Conservation (phyloP, 2,329 filamentous ascomycete genomes). For the Penicillium sp. region DNA sequence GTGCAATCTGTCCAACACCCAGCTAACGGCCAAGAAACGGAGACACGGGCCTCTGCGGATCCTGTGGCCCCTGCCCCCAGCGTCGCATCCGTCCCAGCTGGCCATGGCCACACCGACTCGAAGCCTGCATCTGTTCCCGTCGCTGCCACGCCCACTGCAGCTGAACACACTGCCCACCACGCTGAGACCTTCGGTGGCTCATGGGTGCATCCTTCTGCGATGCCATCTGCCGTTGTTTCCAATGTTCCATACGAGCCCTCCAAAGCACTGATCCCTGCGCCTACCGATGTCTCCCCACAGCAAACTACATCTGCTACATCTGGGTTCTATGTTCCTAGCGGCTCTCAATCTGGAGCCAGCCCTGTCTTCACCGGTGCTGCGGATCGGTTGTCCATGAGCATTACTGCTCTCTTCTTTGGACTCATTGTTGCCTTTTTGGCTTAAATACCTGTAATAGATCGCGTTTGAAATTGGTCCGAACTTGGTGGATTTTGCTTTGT, state of each 20-base stretch:
- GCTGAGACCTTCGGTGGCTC: not conserved
- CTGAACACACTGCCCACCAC: not conserved
- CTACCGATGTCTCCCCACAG: not conserved
- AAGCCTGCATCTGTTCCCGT: not conserved
- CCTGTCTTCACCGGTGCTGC: constrained; percentile 7
- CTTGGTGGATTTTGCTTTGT: not conserved
- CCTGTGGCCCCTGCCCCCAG: not conserved
- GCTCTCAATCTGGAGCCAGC: not conserved
- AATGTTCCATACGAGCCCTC: constrained; percentile 1
- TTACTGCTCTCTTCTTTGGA: not conserved
- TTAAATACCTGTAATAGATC: not conserved
- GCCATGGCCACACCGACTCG: not conserved
- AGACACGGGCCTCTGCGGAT: not conserved
- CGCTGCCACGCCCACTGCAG: not conserved
- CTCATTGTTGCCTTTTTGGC: not conserved
- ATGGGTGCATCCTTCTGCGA: not conserved
- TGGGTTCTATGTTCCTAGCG: not conserved
- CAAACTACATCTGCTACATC: not conserved
- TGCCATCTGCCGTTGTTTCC: not conserved
- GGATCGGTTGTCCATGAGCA: not conserved
- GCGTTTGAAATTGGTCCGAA: not conserved
- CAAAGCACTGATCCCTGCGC: not conserved
- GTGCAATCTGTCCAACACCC: not conserved
- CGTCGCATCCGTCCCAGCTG: not conserved
- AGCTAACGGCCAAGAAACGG: not conserved